phyloP scores from a whole-genome alignment of 805 yeast species.

The Suhomyces vadensis region DNA sequence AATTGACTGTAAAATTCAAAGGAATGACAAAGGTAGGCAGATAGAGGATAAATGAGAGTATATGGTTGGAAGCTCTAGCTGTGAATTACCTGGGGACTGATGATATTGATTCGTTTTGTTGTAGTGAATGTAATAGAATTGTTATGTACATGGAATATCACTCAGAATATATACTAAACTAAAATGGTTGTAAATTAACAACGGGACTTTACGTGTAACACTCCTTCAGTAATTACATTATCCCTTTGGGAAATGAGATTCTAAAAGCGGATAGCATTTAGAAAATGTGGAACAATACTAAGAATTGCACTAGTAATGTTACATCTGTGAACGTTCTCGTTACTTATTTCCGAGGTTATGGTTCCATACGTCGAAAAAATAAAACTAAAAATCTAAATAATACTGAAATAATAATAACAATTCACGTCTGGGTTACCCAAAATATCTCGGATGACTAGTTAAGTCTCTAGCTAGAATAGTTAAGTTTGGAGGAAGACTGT shows the following conservation, averaged over 20 bases:
- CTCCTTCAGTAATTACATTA: conserved; percentile 1
- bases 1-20: neutral
- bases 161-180: neutral
- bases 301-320: neutral
- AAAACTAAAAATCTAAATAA: neutral
- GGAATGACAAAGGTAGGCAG: conserved; percentile 1
- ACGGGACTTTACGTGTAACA: neutral
- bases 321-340: neutral
- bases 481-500: too few relatives aligned
- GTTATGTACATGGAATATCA: neutral
- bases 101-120: neutral
- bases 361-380: neutral
- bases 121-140: neutral
- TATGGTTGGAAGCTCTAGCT: neutral
- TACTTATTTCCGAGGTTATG: neutral
- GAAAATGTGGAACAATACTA: neutral
- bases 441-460: too few relatives aligned
- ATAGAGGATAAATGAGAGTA: neutral
- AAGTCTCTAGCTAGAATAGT: too few relatives aligned
- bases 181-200: neutral
- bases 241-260: conserved; percentile 5
- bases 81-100: neutral
- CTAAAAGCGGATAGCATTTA: neutral
- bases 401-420: neutral
- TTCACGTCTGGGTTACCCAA: neutral